Evolutionary conservation across 306 rosid species (phyloP), one percentile per base, ranked within the genome.

Genomic region (Lupinus albus): DNA sequence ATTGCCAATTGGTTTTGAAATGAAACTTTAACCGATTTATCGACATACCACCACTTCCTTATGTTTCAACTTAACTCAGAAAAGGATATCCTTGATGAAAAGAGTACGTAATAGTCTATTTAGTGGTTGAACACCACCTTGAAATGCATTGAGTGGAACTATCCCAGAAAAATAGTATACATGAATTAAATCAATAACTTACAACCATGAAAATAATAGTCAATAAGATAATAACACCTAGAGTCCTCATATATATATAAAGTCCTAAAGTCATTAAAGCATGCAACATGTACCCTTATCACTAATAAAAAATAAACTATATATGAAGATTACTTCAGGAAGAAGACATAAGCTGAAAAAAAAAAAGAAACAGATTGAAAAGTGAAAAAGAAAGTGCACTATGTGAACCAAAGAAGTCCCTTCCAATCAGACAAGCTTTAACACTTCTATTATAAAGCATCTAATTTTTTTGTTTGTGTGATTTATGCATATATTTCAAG

Each of bases 351-450:
- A 35, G 63, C 21, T 0, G 25, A 66, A 80, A 75, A 65, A 1
- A 61, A 54, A 70, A 64, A 75, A 65, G 71, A 64, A 70, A 59
- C 47, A 42, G 75, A 71, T 42, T 66, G 13, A 11, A 52, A 16
- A 79, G 64, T 63, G 36, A 33, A 5, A 69, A 79, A 65, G 57
- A 63, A 18, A 71, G 71, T 33, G 68, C 71, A 65, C 65, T 63
- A 66, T 75, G 80, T 50, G 72, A 80, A 61, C 30, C 75, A 75
- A 75, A 64, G 64, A 42, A 38, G 60, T 52, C 60, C 71, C 62
- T 54, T 50, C 63, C 65, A 65, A 35, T 65, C 41, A 49, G 77
- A 80, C 71, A 80, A 71, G 63, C 76, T 65, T 75, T 30, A 20
- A 59, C 46, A 11, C 72, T 70, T 80, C 30, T 14, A 59, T 53